Conservation (phyloP, 805 yeast species). For the Hanseniaspora occidentalis region DNA sequence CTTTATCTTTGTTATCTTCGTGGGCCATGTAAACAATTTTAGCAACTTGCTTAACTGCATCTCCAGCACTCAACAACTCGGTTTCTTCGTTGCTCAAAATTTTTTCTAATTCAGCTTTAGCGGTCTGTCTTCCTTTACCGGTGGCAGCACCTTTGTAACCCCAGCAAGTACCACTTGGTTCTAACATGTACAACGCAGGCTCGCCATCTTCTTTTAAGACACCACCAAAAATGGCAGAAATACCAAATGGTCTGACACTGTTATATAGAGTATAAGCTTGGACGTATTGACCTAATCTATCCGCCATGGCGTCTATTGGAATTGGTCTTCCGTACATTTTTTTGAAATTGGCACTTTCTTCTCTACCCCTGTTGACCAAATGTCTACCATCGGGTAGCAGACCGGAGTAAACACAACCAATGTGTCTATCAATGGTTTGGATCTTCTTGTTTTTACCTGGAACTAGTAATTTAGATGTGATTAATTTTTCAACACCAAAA, state of each 20-base stretch:
- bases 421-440: constrained; percentile 85
- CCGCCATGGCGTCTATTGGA: constrained; percentile 70
- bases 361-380: constrained; percentile 82
- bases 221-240: constrained; percentile 87
- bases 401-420: constrained; percentile 93
- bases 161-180: constrained; percentile 96
- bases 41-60: constrained; percentile 90
- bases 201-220: constrained; percentile 72
- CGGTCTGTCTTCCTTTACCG: constrained; percentile 97
- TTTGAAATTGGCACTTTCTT: constrained; percentile 74
- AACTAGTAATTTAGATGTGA: constrained; percentile 74
- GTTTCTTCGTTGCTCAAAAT: constrained; percentile 39
- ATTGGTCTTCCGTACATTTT: constrained; percentile 64
- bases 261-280: constrained; percentile 93
- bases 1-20: constrained; percentile 96
- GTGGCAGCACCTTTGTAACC: constrained; percentile 96
- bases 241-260: constrained; percentile 96
- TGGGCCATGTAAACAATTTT: constrained; percentile 87
- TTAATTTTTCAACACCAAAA: constrained; percentile 92
- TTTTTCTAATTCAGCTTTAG: constrained; percentile 92
- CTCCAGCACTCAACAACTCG: constrained; percentile 42
- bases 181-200: constrained; percentile 81
- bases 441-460: constrained; percentile 84
- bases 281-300: constrained; percentile 78
- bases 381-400: constrained; percentile 94